These are phyloP conservation scores for Fusarium sp. DNA, from an alignment of 2,329 filamentous ascomycete genomes.

Conservation along the genomic window DNA sequence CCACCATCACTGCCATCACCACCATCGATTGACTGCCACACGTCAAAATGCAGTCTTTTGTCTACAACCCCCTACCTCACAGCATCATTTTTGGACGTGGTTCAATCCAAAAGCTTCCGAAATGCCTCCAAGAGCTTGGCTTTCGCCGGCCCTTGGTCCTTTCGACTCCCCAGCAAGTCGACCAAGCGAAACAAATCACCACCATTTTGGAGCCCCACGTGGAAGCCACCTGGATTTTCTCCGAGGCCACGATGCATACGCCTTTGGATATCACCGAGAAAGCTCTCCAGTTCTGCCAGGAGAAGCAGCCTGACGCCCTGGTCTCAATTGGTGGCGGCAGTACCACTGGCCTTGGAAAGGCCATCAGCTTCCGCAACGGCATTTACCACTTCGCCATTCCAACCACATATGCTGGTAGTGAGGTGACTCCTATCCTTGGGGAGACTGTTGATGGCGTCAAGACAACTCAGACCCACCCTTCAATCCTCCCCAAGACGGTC, in stretches of 20 bases:
- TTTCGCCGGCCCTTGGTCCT: background rate
- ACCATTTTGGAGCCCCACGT: background rate
- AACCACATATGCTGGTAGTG: constrained; percentile 71
- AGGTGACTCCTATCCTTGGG: constrained; percentile 74
- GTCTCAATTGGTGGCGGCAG: constrained; percentile 42
- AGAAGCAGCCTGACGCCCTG: constrained; percentile 56
- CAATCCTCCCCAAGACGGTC: constrained; percentile 69
- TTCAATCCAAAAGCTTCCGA: background rate
- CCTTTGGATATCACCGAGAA: constrained; percentile 68
- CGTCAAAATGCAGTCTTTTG: background rate
- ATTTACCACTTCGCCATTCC: constrained; percentile 65
- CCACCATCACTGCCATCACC: background rate
- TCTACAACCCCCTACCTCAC: background rate
- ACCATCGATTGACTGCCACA: background rate
- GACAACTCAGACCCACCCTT: constrained; percentile 70
- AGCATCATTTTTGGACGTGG: background rate
- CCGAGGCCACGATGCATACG: constrained; percentile 72
- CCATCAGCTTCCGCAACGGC: constrained; percentile 66
- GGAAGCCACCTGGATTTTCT: background rate
- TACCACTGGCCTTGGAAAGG: constrained; percentile 68
- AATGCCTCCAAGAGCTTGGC: background rate
- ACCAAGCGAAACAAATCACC: background rate
- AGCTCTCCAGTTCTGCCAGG: constrained; percentile 57
- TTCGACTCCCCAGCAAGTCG: background rate
- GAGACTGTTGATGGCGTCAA: constrained; percentile 70